These are phyloP conservation scores for Thymus quinquecostatus DNA, from an alignment of 257 asterid genomes.

Conservation along the genomic window DNA sequence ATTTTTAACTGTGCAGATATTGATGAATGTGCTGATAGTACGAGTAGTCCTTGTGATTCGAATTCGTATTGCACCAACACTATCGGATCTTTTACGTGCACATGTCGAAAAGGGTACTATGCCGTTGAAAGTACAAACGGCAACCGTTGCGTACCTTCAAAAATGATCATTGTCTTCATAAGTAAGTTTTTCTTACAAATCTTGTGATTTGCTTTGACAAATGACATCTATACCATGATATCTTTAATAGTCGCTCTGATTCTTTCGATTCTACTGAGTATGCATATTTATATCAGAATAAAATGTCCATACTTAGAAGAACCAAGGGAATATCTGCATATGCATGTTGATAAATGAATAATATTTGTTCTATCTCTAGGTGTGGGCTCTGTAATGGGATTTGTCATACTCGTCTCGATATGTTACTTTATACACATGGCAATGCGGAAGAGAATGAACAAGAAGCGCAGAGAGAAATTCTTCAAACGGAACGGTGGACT, in stretches of 20 bases:
- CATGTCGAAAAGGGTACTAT: slow-evolving; percentile 6
- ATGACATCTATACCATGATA: too few relatives aligned
- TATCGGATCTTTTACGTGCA: slow-evolving; percentile 17
- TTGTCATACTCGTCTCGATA: not conserved
- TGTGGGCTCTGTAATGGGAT: slow-evolving; percentile 25
- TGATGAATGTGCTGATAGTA: slow-evolving; percentile 3
- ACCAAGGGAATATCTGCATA: too few relatives aligned
- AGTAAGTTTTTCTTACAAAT: slow-evolving; percentile 3
- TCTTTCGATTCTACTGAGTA: too few relatives aligned
- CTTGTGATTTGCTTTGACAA: too few relatives aligned
- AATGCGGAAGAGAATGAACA: not conserved
- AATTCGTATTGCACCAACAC: slow-evolving; percentile 20
- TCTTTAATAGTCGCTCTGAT: too few relatives aligned
- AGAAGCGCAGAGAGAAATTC: too few relatives aligned
- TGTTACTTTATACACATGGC: not conserved
- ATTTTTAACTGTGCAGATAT: not conserved
- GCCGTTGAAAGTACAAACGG: slow-evolving; percentile 18
- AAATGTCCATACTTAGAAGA: too few relatives aligned
- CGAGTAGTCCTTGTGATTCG: not conserved
- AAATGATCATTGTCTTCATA: not conserved
- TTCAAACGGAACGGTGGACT: too few relatives aligned
- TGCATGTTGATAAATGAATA: too few relatives aligned
- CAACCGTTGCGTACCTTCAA: slow-evolving; percentile 15
- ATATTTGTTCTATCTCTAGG: not conserved
- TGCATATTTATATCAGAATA: too few relatives aligned